Base-by-base conservation (phyloP, 768 basidiomycete genomes). In the Collybia mongolica region DNA sequence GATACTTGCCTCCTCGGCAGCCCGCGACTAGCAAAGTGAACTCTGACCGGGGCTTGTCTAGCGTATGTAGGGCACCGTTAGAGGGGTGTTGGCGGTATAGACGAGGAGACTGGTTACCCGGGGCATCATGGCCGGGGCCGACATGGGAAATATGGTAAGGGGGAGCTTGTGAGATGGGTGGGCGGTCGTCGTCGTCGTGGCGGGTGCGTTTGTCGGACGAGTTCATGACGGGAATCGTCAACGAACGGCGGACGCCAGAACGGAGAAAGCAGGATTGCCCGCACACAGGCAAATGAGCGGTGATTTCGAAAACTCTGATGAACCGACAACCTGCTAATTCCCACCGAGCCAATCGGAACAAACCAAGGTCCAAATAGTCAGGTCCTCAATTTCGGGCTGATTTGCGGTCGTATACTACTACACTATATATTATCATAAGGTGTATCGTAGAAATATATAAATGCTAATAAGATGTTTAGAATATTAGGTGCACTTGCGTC, bases 1-100 rank as follows among this genome's bases (percentile, higher is more conserved):
- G 46, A 49, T 47, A 74, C 76, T 60, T 52, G 72, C 79, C 88
- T 71, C 86, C 84, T 71, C 85, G 76, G 64, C 81, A 83, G 45
- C 90, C 90, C 51, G 89, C 90, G 62, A 90, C 88, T 73, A 92
- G 86, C 67, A 92, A 72, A 59, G 85, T 84, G 73, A 74, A 73
- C 56, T 75, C 72, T 58, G 73, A 68, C 56, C 67, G 67, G 56
- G 59, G 39, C 53, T 54, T 60, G 47, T 72, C 73, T 70, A 63
- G 52, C 39, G 52, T 48, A 48, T 26, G 46, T 29, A 55, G 50
- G 51, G 39, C 36, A 45, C 44, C 44, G 60, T 60, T 58, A 60
- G 56, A 36, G 46, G 53, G 43, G 40, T 28, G 54, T 39, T 38
- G 57, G 51, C 26, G 54, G 54, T 57, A 49, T 45, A 51, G 29